Evolutionary conservation across 2,329 filamentous ascomycete species (phyloP), one percentile per base, ranked within the genome.

Genomic region (Pseudogymnoascus verrucosus): DNA sequence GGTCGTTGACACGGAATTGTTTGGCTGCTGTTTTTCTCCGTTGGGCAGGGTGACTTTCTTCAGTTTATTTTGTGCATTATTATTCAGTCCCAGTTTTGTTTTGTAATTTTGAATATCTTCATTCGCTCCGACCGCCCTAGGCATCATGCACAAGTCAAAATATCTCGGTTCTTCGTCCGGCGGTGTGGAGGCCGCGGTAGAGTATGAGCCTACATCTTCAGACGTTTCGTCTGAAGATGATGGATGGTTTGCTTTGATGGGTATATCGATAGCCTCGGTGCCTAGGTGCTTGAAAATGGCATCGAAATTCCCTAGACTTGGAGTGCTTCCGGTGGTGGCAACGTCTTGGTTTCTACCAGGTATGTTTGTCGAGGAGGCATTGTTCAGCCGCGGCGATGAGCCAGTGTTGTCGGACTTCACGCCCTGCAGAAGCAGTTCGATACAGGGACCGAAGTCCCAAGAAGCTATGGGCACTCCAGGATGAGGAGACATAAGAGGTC

Each of bases 261-360:
- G 37, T 6, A 62, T 62, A n/a, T 60, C 40, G 21, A 47, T 23
- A 12, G 36, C 16, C n/a, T 34, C 47, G 8, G 28, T 34, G 28
- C 51, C 51, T 42, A 62, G 26, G 14, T 62, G 61, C 31, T 34
- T 62, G 37, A 44, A 62, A 31, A 62, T 47, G 19, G 36, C 40
- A 34, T 62, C 61, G 14, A 62, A 62, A 21, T 62, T 54, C 14
- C 61, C 61, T 2, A 62, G 61, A 21, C 40, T 44, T n/a, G 61
- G 61, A 54, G 21, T 21, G 28, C 12, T 12, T 34, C 28, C 34
- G 28, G 51, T 57, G 51, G 28, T 5, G 26, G 51, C 10, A 28
- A 57, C 51, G 8, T 57, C 47, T 28, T 54, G n/a, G 51, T 34
- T 5, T n/a, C 10, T 57, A 10, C 5, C 3, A 21, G 51, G 51